Base-by-base conservation (phyloP, 495 filamentous ascomycete species). In the Aspergillus steynii region DNA sequence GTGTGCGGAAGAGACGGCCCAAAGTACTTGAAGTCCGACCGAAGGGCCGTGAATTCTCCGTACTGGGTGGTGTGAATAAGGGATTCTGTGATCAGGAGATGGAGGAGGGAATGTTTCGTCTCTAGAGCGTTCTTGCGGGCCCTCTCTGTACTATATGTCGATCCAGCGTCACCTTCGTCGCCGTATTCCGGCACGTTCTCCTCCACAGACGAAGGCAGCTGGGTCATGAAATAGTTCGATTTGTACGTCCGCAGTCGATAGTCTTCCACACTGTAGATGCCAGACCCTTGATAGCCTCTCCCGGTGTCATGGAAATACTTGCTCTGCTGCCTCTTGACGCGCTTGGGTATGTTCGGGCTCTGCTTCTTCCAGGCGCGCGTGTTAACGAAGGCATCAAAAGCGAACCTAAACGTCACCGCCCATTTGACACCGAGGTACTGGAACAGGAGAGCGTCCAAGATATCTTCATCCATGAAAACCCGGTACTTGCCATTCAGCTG, bases 381-480 rank as follows among this genome's bases (percentile, higher is more conserved):
- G 0, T 56, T 29, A 9, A 73, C 55, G 45, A 79, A 76, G 4
- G 7, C 7, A 1, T 54, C 58, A 50, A 80, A 82, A 0, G 69
- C 71, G 7, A 59, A n/a, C 45, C 83, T 82, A 64, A 89, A 75
- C 42, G 81, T 73, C 12, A 85, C 80, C 8, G 83, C 79, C 85
- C 85, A 89, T 50, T 77, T 82, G 3, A 84, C 69, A 25, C 87
- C 87, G 45, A 90, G 80, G 55, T 83, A 87, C 54, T 90, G 85
- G 8, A 89, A 71, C 61, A 90, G 80, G 14, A 90, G 79, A 4
- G 83, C 81, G 61, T 89, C 85, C 6, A 89, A 76, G 27, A 90
- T 74, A 61, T 89, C 88, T 62, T 88, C 86, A 49, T 89, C 84
- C 83, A 89, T 87, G 63, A 80, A 82, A 2, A 90, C 75, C 8